A percentile compares a stretch with the other conserved stretches of the same genome.
phyloP scores from a whole-genome alignment of 192 early-diverging fungal genomes.

The Linnemannia exigua region DNA sequence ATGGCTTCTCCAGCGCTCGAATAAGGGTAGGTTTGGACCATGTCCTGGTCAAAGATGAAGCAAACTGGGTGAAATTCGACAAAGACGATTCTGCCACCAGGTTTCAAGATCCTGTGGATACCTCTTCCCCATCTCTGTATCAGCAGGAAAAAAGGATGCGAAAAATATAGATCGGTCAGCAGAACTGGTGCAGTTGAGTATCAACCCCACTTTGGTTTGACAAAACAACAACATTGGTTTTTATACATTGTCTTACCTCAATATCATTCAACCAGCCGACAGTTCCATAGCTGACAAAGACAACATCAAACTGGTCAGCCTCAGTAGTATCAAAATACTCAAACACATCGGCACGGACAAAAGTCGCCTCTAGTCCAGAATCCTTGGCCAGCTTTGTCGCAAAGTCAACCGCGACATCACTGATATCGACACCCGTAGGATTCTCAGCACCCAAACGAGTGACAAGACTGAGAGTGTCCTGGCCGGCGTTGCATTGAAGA shows the following conservation, averaged over 20 bases:
- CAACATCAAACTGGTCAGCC: constrained; percentile 40
- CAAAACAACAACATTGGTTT: background rate
- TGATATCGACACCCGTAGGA: constrained; percentile 52
- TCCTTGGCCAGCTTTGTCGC: constrained; percentile 37
- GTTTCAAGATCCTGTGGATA: constrained; percentile 32
- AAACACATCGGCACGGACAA: constrained; percentile 44
- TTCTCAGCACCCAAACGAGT: constrained; percentile 35
- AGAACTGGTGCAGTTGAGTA: too few relatives aligned
- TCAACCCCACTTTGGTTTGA: too few relatives aligned
- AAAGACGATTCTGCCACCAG: constrained; percentile 32
- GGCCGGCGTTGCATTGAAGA: constrained; percentile 49
- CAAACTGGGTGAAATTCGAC: constrained; percentile 41
- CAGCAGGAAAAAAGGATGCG: background rate
- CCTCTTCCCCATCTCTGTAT: constrained; percentile 35
- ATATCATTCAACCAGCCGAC: constrained; percentile 34
- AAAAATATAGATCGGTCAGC: background rate
- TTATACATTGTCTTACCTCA: constrained; percentile 18
- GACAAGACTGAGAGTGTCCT: constrained; percentile 50
- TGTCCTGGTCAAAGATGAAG: constrained; percentile 31
- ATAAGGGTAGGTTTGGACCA: constrained; percentile 34
- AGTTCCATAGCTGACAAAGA: constrained; percentile 50
- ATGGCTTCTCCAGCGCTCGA: constrained; percentile 10
- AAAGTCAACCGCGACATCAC: constrained; percentile 41
- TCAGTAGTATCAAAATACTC: constrained; percentile 38
- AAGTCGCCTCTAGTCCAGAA: constrained; percentile 34